Base-by-base conservation (phyloP, 2,329 filamentous ascomycete species). In the Epichloe hybrida region DNA sequence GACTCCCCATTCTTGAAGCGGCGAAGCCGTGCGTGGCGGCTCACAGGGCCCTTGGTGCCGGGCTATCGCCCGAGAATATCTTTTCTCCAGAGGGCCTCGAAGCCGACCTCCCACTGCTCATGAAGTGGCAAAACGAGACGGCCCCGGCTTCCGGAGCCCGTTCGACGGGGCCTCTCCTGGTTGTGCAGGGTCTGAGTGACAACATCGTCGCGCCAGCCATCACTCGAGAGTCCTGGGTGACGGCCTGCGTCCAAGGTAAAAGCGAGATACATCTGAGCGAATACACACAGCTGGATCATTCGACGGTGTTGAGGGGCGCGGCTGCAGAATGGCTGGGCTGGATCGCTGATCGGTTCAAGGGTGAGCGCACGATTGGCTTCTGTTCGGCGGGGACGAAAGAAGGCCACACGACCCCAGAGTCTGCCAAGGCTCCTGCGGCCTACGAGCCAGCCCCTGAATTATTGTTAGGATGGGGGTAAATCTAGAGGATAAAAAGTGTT, bases 121-220 rank as follows among this genome's bases (percentile, higher is more conserved):
- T 21, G 23, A 21, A 44, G 5, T 54, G 48, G 50, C 52, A 55
- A 47, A 42, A 41, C 11, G 21, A 48, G 13, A 46, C n/a, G 17
- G 31, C 51, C 9, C 53, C 54, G 4, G 51, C 49, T n/a, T 37
- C 35, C n/a, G 52, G 54, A 13, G 42, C 15, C 9, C 39, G 35
- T 35, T 46, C 43, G 13, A 46, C 42, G 6, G 43, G 13, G 21
- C 50, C 53, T 3, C 37, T 56, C 5, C 50, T 56, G 12, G 49
- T 56, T 20, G 17, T 56, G 17, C 54, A 56, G 45, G 51, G 51
- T 15, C 38, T 50, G 38, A 40, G 49, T 39, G 54, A 56, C 49
- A 53, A 39, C 9, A 27, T 49, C 12, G 51, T 54, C 5, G 12
- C 43, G 34, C 38, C 48, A 4, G 12, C 20, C 12, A 44, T 34